These are phyloP conservation scores for Suillus occidentalis DNA, from an alignment of 768 basidiomycete genomes.

Conservation along the genomic window DNA sequence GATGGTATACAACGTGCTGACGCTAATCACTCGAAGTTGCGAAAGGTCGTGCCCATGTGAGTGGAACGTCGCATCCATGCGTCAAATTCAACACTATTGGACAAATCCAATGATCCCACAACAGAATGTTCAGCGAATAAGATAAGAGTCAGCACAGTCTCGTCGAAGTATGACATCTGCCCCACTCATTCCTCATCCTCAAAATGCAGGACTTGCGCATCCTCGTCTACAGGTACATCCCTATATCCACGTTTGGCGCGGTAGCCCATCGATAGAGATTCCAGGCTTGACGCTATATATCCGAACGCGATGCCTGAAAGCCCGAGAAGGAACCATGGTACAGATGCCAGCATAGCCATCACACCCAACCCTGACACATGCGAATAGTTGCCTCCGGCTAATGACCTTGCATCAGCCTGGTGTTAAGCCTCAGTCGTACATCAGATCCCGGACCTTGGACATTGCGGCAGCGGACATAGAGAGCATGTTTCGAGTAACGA, in stretches of 20 bases:
- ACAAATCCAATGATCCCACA: background rate
- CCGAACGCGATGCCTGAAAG: slow-evolving; percentile 72
- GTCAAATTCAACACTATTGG: background rate
- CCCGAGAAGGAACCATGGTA: slow-evolving; percentile 90
- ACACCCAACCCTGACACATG: slow-evolving; percentile 42
- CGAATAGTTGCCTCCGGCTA: slow-evolving; percentile 51
- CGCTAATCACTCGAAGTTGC: too few relatives aligned
- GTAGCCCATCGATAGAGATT: slow-evolving; percentile 37
- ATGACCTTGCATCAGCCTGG: too few relatives aligned
- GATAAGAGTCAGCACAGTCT: background rate
- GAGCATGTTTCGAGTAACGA: too few relatives aligned
- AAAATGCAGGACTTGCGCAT: slow-evolving; percentile 82
- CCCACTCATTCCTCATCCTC: slow-evolving; percentile 68
- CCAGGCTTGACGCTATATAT: slow-evolving; percentile 52
- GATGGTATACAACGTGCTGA: too few relatives aligned
- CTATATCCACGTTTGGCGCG: slow-evolving; percentile 66
- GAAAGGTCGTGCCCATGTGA: too few relatives aligned
- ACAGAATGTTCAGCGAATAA: background rate
- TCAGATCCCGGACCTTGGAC: too few relatives aligned
- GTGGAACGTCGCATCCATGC: too few relatives aligned
- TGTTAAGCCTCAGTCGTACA: too few relatives aligned
- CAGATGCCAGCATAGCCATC: slow-evolving; percentile 75
- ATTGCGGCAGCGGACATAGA: too few relatives aligned
- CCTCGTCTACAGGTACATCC: slow-evolving; percentile 80
- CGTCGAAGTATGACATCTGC: background rate